These are phyloP conservation scores for Beauveria medogensis DNA, from an alignment of 2,329 filamentous ascomycete genomes.

Conservation along the genomic window DNA sequence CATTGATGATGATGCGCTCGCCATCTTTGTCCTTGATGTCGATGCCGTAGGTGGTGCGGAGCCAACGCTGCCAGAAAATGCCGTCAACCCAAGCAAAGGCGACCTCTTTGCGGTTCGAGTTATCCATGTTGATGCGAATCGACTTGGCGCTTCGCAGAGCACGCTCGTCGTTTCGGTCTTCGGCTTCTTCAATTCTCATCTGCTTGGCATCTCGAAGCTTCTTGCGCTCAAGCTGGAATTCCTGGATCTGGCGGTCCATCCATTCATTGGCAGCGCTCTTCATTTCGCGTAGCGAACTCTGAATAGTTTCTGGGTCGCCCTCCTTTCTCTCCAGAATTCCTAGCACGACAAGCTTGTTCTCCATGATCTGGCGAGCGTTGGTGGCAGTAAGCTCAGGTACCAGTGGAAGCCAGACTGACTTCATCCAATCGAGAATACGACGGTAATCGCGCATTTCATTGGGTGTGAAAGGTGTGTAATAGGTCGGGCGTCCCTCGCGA, in stretches of 20 bases:
- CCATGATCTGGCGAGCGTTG: slow-evolving; percentile 93
- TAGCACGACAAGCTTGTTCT: slow-evolving; percentile 87
- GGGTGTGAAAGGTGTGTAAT: slow-evolving; percentile 81
- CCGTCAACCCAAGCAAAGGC: slow-evolving; percentile 96
- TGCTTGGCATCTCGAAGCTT: slow-evolving; percentile 93
- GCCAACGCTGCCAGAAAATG: slow-evolving; percentile 95
- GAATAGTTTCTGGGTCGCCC: slow-evolving; percentile 58
- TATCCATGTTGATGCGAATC: slow-evolving; percentile 85
- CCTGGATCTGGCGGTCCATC: slow-evolving; percentile 92
- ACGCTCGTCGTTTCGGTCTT: slow-evolving; percentile 84
- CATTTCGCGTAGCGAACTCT: slow-evolving; percentile 73
- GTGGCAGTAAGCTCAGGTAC: slow-evolving; percentile 87
- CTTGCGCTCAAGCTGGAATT: slow-evolving; percentile 88
- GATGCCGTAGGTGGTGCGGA: slow-evolving; percentile 89
- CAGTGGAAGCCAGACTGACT: slow-evolving; percentile 89
- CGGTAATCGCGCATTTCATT: slow-evolving; percentile 86
- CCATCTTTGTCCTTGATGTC: slow-evolving; percentile 76
- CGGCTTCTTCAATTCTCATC: slow-evolving; percentile 88
- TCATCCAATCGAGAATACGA: slow-evolving; percentile 82
- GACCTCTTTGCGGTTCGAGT: slow-evolving; percentile 78
- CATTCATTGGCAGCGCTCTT: slow-evolving; percentile 94
- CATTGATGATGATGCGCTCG: slow-evolving; percentile 91
- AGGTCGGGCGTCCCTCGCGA: slow-evolving; percentile 79
- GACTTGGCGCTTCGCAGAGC: slow-evolving; percentile 81
- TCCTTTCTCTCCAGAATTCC: slow-evolving; percentile 78